These are phyloP conservation scores for Cladosporium sp. DNA, from an alignment of 2,329 filamentous ascomycete genomes.

Conservation along the genomic window DNA sequence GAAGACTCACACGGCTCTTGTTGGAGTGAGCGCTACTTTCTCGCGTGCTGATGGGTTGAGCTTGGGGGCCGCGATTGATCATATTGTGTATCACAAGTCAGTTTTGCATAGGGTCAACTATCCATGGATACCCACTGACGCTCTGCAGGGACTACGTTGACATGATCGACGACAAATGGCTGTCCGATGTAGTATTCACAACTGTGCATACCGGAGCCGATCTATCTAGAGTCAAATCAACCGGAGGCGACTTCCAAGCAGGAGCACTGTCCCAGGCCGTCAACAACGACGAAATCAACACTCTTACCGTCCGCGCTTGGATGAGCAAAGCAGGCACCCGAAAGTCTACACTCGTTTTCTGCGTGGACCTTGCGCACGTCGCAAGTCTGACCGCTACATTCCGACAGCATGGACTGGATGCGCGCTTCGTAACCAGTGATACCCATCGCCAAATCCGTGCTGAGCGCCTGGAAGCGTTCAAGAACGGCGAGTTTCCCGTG, in stretches of 20 bases:
- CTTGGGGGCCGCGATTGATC: conserved; percentile 82
- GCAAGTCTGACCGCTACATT: conserved; percentile 73
- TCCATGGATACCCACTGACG: conserved; percentile 21
- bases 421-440: conserved; percentile 80
- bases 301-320: conserved; percentile 85
- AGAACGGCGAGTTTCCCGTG: conserved; percentile 74
- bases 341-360: conserved; percentile 89
- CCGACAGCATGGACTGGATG: conserved; percentile 75
- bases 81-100: conserved; percentile 89
- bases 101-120: conserved; percentile 48
- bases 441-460: conserved; percentile 71
- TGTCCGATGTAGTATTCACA: conserved; percentile 89
- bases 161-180: conserved; percentile 87
- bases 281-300: conserved; percentile 79
- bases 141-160: conserved; percentile 64
- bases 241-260: conserved; percentile 80
- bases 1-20: conserved; percentile 57
- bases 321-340: conserved; percentile 70
- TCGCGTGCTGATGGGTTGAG: conserved; percentile 81
- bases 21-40: conserved; percentile 85
- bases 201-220: conserved; percentile 84
- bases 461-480: conserved; percentile 74
- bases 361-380: conserved; percentile 86
- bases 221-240: conserved; percentile 61
- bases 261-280: conserved; percentile 77